Percentiles rank a stretch among this genome's conserved stretches.
These are phyloP conservation scores for Ramaria sp. DNA, from an alignment of 768 basidiomycete genomes.

Conservation along the genomic window DNA sequence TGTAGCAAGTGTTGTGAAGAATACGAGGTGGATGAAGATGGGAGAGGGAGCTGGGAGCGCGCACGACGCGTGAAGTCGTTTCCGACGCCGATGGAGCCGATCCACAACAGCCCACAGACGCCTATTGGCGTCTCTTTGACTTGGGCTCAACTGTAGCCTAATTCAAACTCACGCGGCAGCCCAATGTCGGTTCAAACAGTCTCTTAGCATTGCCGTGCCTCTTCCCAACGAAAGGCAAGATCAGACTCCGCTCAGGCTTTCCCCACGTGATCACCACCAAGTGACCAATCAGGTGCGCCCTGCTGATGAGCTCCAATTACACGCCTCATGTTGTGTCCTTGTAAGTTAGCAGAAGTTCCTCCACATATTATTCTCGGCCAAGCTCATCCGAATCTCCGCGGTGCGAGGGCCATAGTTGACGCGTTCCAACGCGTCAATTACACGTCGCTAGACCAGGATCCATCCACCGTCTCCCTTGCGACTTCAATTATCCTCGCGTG, in stretches of 20 bases:
- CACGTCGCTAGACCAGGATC: not conserved
- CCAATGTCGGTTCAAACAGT: not conserved
- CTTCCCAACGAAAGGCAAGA: not conserved
- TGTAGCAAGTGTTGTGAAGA: constrained; percentile 22
- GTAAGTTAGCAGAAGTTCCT: not conserved
- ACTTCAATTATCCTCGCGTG: too few relatives aligned
- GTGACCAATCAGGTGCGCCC: not conserved
- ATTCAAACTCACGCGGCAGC: not conserved
- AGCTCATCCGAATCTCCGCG: not conserved
- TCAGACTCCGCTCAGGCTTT: not conserved
- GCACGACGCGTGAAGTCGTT: constrained; percentile 4
- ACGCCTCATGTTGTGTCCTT: not conserved
- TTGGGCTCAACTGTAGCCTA: too few relatives aligned
- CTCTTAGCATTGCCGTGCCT: not conserved
- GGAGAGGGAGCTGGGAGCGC: constrained; percentile 3
- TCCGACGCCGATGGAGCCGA: not conserved
- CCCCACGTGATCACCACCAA: not conserved
- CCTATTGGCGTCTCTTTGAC: not conserved
- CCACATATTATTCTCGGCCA: not conserved
- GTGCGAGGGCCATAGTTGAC: not conserved
- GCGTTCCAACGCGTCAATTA: not conserved
- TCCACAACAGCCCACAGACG: not conserved
- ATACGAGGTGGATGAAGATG: constrained; percentile 6
- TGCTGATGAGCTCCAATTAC: not conserved
- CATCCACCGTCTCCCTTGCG: too few relatives aligned